Evolutionary conservation across 192 early-diverging fungal species (phyloP), one percentile per base, ranked within the genome.

Genomic region (Entomortierella chlamydospora): DNA sequence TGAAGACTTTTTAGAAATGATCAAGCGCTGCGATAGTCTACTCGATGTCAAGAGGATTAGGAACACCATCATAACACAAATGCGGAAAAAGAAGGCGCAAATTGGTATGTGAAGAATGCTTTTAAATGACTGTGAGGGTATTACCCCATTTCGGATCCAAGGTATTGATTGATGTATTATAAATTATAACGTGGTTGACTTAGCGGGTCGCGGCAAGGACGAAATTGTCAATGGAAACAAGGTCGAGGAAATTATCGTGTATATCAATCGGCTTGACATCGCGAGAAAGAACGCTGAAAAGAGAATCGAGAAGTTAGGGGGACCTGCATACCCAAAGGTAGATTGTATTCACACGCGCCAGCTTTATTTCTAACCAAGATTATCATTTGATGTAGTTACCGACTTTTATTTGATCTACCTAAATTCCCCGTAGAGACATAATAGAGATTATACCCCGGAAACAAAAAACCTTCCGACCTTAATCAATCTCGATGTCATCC

Each of bases 161-260:
- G 42, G 28, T 11, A 31, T 25, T 47, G 18, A 47, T 20, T 31
- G 29, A 37, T 7, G 12, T 49, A 0, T 10, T 26, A n/a, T n/a
- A n/a, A 3, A 43, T 20, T 33, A 13, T 54, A 28, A 20, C 33
- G 18, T 72, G 77, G 50, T 67, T 86, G 18, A 60, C 74, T 64
- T 87, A 73, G 91, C 79, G 55, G 89, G 90, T 47, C 87, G 87
- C 56, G 84, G 85, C 66, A 85, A 86, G 49, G 87, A 90, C 59
- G 94, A 95, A 53, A 90, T 94, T 39, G 88, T 95, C n/a, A 89
- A 95, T 59, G 93, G 94, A 4, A 87, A 89, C 72, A 87, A 88
- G 18, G 94, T 96, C 11, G 70, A 88, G 59, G 91, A 94, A 49
- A 86, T 93, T 22, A 72, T 88, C 15, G 84, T 91, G 5, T 95